Conservation (phyloP, 2,329 filamentous ascomycete species). For the Aspergillus sp. region DNA sequence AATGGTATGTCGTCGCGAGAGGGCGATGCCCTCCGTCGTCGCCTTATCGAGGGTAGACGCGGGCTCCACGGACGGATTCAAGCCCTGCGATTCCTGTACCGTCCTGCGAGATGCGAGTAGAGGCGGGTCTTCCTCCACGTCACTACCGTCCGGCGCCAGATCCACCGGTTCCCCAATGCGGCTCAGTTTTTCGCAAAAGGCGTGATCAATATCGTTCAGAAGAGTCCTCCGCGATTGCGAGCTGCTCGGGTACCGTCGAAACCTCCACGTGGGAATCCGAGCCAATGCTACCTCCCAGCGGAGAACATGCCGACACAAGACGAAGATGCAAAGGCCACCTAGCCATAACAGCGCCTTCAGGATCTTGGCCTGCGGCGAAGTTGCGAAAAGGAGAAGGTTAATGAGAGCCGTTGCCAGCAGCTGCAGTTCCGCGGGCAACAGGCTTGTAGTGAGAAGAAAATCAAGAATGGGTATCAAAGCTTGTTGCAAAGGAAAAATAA, state of each 20-base stretch:
- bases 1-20: conserved; percentile 44
- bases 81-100: conserved; percentile 7
- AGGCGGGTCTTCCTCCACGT: conserved; percentile 19
- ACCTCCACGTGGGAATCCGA: conserved; percentile 84
- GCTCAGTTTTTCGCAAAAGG: conserved; percentile 45
- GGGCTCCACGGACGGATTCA: conserved; percentile 5
- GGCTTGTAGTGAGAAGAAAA: conserved; percentile 77
- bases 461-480: conserved; percentile 64
- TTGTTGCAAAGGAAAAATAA: conserved; percentile 78
- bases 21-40: conserved; percentile 14
- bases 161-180: conserved; percentile 29
- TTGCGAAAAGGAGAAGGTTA: conserved; percentile 67
- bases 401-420: conserved; percentile 75
- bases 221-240: conserved; percentile 31
- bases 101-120: conserved; percentile 29
- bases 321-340: conserved; percentile 67
- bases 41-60: conserved; percentile 17
- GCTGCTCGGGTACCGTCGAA: conserved; percentile 49
- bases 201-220: conserved; percentile 35
- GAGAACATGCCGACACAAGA: conserved; percentile 65
- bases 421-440: conserved; percentile 79
- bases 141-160: conserved; percentile 28
- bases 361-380: conserved; percentile 74
- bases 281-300: conserved; percentile 78
- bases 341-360: conserved; percentile 79